Evolutionary conservation across 306 rosid species (phyloP).

Genomic region (Vicia sativa): DNA sequence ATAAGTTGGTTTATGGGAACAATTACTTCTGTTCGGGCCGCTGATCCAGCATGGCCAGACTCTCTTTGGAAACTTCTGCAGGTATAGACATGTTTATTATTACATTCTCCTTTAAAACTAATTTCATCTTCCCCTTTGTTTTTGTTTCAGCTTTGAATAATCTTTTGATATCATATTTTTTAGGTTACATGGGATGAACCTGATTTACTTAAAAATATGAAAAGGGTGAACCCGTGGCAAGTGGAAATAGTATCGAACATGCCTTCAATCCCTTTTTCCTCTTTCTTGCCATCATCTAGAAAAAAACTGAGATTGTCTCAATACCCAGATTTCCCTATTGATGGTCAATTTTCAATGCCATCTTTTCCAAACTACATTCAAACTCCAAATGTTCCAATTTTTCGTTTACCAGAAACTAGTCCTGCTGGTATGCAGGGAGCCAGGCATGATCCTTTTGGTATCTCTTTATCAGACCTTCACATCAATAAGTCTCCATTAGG

Average conservation of each 20-base stretch:
- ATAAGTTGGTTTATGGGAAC: slow-evolving; percentile 81
- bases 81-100: slow-evolving; percentile 48
- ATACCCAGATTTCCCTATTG: slow-evolving; percentile 54
- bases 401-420: slow-evolving; percentile 59
- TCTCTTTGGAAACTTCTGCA: slow-evolving; percentile 92
- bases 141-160: slow-evolving; percentile 5
- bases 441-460: slow-evolving; percentile 83
- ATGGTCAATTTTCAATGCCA: slow-evolving; percentile 56
- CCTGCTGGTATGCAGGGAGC: slow-evolving; percentile 99
- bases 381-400: slow-evolving; percentile 53
- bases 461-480: slow-evolving; percentile 61
- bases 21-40: slow-evolving; percentile 62
- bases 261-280: slow-evolving; percentile 69
- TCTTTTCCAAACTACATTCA: slow-evolving; percentile 53
- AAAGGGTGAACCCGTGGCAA: slow-evolving; percentile 84
- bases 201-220: slow-evolving; percentile 77
- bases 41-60: slow-evolving; percentile 76
- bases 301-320: slow-evolving; percentile 72
- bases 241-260: slow-evolving; percentile 73
- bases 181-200: slow-evolving; percentile 95
- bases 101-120: neutral
- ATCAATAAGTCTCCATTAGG: slow-evolving; percentile 61
- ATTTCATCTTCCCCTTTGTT: neutral
- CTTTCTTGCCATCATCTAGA: slow-evolving; percentile 66
- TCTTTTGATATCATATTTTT: slow-evolving; percentile 27